A percentile compares a stretch with the other conserved stretches of the same genome.
phyloP scores from a whole-genome alignment of 768 basidiomycete genomes.

The Pleurotus citrinopileatus region DNA sequence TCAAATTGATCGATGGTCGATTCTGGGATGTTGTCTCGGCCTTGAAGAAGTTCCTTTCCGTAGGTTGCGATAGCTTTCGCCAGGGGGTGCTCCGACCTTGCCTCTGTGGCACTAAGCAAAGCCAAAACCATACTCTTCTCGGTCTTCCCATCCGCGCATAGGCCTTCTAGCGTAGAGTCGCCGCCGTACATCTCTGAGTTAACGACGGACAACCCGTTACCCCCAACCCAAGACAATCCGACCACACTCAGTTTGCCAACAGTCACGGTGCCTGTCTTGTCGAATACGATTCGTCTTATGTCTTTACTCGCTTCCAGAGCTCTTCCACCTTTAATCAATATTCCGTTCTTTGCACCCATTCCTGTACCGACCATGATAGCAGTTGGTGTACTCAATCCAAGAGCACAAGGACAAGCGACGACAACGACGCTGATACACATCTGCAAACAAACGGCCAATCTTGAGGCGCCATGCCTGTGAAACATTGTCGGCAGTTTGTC shows the following conservation, averaged over 20 bases:
- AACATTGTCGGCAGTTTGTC: constrained; percentile 80
- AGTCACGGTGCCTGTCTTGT: constrained; percentile 98
- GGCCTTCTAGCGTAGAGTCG: constrained; percentile 37
- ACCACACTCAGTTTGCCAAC: constrained; percentile 88
- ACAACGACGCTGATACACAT: constrained; percentile 98
- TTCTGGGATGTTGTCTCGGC: constrained; percentile 32
- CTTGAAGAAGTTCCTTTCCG: constrained; percentile 61
- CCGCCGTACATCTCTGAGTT: constrained; percentile 41
- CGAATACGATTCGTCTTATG: constrained; percentile 80
- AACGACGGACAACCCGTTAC: constrained; percentile 13
- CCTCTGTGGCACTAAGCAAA: constrained; percentile 84
- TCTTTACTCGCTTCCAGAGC: constrained; percentile 89
- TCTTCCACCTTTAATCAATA: constrained; percentile 95
- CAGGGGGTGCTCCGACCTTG: constrained; percentile 93
- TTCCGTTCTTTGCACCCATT: constrained; percentile 94
- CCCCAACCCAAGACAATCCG: constrained; percentile 67
- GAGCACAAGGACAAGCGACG: constrained; percentile 96
- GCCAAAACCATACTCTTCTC: constrained; percentile 62
- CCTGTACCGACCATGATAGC: constrained; percentile 99
- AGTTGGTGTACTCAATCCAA: constrained; percentile 94
- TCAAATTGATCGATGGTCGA: constrained; percentile 74
- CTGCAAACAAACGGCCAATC: constrained; percentile 89
- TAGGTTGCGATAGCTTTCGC: constrained; percentile 89
- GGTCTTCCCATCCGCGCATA: constrained; percentile 64
- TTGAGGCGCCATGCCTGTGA: constrained; percentile 76